Evolutionary conservation across 306 rosid species (phyloP).

Genomic region (Echinosophora koreensis): DNA sequence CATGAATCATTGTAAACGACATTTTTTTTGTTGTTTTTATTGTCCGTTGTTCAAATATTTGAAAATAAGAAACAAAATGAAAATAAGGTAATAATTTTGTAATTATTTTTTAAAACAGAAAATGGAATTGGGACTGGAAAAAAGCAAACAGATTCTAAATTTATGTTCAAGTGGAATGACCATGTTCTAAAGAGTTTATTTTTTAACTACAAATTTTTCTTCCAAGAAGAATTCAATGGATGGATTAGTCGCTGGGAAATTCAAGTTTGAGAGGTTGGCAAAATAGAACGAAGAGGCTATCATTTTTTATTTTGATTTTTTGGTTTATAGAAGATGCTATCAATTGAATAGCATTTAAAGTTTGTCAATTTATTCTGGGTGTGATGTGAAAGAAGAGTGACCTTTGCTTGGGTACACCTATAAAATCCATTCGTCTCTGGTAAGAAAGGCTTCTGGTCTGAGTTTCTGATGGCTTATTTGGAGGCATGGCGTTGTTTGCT

Average conservation of each 20-base stretch:
- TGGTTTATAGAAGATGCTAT: too few species aligned
- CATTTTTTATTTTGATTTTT: too few species aligned
- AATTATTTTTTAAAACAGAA: too few species aligned
- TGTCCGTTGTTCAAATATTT: too few species aligned
- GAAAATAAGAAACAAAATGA: too few species aligned
- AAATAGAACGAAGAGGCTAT: background rate
- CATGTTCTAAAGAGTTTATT: background rate
- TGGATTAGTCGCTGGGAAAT: background rate
- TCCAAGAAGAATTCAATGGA: background rate
- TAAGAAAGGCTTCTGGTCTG: constrained; percentile 26
- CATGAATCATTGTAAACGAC: too few species aligned
- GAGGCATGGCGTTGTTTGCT: constrained; percentile 11
- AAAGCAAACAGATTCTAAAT: background rate
- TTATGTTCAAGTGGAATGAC: constrained; percentile 7
- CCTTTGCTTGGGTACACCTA: background rate
- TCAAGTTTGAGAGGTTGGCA: background rate
- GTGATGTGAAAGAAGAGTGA: background rate
- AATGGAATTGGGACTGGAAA: too few species aligned
- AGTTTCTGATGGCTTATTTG: constrained; percentile 35
- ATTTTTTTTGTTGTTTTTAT: too few species aligned
- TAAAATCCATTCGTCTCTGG: constrained; percentile 10
- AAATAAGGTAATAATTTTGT: too few species aligned
- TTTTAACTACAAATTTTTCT: background rate
- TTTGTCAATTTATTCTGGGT: background rate
- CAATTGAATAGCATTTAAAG: constrained; percentile 1